Evolutionary conservation across 2,329 filamentous ascomycete genomes (phyloP).

Genomic region (Aspergillus calidoustus): DNA sequence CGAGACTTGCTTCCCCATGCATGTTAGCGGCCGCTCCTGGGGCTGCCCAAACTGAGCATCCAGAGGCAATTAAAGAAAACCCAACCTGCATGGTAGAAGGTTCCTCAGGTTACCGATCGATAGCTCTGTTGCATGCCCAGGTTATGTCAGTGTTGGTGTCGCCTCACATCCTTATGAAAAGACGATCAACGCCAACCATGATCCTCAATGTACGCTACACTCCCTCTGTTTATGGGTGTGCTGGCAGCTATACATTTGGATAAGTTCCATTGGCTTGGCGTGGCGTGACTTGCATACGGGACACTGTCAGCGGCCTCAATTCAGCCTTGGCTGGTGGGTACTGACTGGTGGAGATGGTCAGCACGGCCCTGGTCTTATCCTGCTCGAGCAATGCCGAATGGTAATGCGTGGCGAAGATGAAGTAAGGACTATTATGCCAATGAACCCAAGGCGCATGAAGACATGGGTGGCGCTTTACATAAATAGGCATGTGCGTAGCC

Average conservation of each 20-base stretch:
- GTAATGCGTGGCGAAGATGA: neutral
- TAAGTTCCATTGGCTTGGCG: neutral
- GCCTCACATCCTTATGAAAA: neutral
- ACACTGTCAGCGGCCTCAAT: constrained; percentile 8
- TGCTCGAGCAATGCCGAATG: neutral
- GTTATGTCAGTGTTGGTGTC: neutral
- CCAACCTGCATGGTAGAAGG: neutral
- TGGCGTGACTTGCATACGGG: constrained; percentile 12
- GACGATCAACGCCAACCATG: neutral
- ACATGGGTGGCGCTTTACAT: constrained; percentile 7
- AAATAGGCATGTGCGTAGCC: constrained; percentile 1
- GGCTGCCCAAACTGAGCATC: neutral
- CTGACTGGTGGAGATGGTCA: neutral
- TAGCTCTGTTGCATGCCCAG: neutral
- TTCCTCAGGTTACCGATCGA: neutral
- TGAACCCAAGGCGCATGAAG: constrained; percentile 3
- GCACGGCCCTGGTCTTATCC: neutral
- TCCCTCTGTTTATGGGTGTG: neutral
- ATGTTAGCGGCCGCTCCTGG: neutral
- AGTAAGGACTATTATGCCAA: constrained; percentile 7
- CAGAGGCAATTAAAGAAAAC: neutral
- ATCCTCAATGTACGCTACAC: neutral
- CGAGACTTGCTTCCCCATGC: neutral
- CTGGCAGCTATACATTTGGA: constrained; percentile 3
- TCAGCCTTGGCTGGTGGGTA: neutral